Evolutionary conservation across 2,329 filamentous ascomycete species (phyloP), one percentile per base, ranked within the genome.

Genomic region (Talaromyces marneffei): DNA sequence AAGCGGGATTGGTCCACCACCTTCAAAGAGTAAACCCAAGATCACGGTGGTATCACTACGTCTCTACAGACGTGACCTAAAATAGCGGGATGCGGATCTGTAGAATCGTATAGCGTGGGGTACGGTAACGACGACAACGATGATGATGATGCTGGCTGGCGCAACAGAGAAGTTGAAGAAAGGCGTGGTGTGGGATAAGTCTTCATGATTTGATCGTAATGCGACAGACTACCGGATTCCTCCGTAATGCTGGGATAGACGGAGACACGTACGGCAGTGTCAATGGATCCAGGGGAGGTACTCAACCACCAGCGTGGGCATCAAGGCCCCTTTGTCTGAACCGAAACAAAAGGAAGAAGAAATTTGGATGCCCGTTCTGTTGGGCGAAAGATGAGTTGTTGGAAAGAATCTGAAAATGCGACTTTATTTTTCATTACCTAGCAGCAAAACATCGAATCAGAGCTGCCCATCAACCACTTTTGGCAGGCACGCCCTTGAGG

Each of bases 201-300:
- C 54, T 61, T 65, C 63, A 65, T 65, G 55, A 55, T 65, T 65
- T 44, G 59, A 63, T 62, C 14, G 53, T 60, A 55, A 52, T 42
- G 58, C 57, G 53, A 59, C 58, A 25, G 56, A 48, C 25, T 54
- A 58, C 39, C 31, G 53, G 54, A 55, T 46, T 54, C 37, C 53
- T 61, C 44, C 40, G 57, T 57, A 54, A 54, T 33, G 52, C 40
- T 53, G 58, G 48, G 46, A 56, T 54, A 60, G 44, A 58, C 44
- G 31, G 53, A 37, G 37, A 46, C 56, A 48, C 53, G 46, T 37
- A 52, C 59, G 44, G 42, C 33, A 27, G 57, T 29, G 57, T 62
- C 20, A 52, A 46, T 54, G 35, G 46, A 37, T 9, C n/a, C n/a
- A n/a, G n/a, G n/a, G 18, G 37, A 58, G 42, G 33, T 33, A n/a